Percentiles rank a stretch among this genome's conserved stretches.
These are phyloP conservation scores for Podospora tetraspora DNA, from an alignment of 495 filamentous ascomycete species.

Conservation along the genomic window DNA sequence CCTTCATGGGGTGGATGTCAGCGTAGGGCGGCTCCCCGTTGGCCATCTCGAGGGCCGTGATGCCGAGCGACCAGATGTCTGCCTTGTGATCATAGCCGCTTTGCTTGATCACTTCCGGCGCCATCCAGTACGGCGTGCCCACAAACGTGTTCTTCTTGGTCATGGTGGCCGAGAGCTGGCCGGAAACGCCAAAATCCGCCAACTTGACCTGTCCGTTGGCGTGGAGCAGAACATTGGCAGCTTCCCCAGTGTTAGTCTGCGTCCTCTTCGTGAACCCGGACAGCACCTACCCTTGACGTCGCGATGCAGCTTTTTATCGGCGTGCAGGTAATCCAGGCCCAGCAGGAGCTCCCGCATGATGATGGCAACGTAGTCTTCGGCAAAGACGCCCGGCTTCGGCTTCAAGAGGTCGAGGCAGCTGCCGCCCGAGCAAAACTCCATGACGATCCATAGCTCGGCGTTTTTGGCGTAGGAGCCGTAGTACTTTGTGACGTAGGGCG, in stretches of 20 bases:
- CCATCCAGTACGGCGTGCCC: slow-evolving; percentile 99
- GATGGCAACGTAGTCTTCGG: slow-evolving; percentile 91
- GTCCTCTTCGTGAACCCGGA: not conserved
- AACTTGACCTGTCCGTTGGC: slow-evolving; percentile 93
- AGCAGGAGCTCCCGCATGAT: slow-evolving; percentile 84
- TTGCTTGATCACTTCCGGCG: slow-evolving; percentile 96
- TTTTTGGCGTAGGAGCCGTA: slow-evolving; percentile 94
- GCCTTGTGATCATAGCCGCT: slow-evolving; percentile 98
- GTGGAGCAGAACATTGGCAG: slow-evolving; percentile 82
- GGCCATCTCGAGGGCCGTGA: slow-evolving; percentile 90
- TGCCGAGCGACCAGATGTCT: slow-evolving; percentile 98
- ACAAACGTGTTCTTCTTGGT: slow-evolving; percentile 99
- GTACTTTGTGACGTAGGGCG: slow-evolving; percentile 93
- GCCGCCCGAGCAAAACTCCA: slow-evolving; percentile 92
- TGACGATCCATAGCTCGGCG: slow-evolving; percentile 94
- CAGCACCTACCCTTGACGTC: slow-evolving; percentile 80
- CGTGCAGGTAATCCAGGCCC: slow-evolving; percentile 88
- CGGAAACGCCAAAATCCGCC: slow-evolving; percentile 95
- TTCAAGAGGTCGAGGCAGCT: slow-evolving; percentile 89
- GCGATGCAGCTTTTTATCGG: slow-evolving; percentile 90
- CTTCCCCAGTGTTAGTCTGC: slow-evolving; percentile 37
- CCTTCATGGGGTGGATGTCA: slow-evolving; percentile 98
- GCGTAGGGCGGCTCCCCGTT: slow-evolving; percentile 92
- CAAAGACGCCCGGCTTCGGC: slow-evolving; percentile 87
- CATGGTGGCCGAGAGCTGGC: slow-evolving; percentile 97